Percentiles rank a stretch among this genome's conserved stretches.
phyloP scores from a whole-genome alignment of 805 yeast genomes.

The Metschnikowia chrysomelidarum region DNA sequence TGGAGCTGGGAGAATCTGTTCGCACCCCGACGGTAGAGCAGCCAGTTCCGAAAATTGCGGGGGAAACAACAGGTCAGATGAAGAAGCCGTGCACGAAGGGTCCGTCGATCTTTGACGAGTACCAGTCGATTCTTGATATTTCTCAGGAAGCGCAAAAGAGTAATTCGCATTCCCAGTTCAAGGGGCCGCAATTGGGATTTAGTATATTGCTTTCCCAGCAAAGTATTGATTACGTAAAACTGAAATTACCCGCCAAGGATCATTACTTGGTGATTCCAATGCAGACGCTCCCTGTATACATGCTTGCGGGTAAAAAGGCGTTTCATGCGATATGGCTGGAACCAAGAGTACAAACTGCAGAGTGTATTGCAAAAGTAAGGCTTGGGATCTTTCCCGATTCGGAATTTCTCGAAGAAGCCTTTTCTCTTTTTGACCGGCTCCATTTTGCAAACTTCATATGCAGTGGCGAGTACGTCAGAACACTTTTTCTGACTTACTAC shows the following conservation, averaged over 20 bases:
- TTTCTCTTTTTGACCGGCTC: constrained; percentile 20
- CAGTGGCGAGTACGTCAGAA: constrained; percentile 15
- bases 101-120: constrained; percentile 12
- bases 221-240: constrained; percentile 10
- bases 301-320: constrained; percentile 16
- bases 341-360: constrained; percentile 13
- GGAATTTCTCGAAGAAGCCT: constrained; percentile 25
- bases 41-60: too few species aligned
- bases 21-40: too few species aligned
- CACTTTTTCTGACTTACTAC: constrained; percentile 28
- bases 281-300: constrained; percentile 19
- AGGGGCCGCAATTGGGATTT: constrained; percentile 17
- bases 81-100: too few species aligned
- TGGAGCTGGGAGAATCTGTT: constrained; percentile 1
- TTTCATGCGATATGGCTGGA: constrained; percentile 13
- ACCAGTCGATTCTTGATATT: constrained; percentile 11
- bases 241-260: constrained; percentile 8
- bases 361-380: constrained; percentile 9
- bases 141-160: constrained; percentile 4
- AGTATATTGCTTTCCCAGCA: constrained; percentile 12
- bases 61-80: too few species aligned
- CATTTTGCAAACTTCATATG: constrained; percentile 24
- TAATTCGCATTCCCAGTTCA: constrained; percentile 8
- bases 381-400: constrained; percentile 21
- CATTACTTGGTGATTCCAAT: constrained; percentile 14